phyloP scores from a whole-genome alignment of 768 basidiomycete species.

The Tylopilus intermedius region DNA sequence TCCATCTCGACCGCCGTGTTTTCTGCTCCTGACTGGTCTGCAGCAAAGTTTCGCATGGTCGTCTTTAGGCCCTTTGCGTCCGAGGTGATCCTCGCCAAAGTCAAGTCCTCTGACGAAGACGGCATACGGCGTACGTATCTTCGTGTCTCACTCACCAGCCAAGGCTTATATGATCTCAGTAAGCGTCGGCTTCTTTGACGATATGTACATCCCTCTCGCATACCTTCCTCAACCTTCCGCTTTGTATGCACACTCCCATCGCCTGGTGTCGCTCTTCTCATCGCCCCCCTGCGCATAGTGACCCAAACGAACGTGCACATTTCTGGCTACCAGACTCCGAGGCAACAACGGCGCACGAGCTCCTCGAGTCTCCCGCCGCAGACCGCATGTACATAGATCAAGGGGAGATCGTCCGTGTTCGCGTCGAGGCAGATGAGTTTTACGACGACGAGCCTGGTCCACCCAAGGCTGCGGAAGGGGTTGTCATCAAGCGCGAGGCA shows the following conservation, averaged over 20 bases:
- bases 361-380: slow-evolving; percentile 61
- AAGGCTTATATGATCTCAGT: slow-evolving; percentile 43
- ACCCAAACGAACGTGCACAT: slow-evolving; percentile 75
- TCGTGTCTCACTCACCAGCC: background rate
- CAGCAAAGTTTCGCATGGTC: slow-evolving; percentile 85
- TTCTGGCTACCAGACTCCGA: slow-evolving; percentile 74
- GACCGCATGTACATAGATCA: slow-evolving; percentile 80
- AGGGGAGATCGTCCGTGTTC: slow-evolving; percentile 69
- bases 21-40: slow-evolving; percentile 2
- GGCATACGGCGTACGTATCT: slow-evolving; percentile 70
- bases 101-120: slow-evolving; percentile 80
- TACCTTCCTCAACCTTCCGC: slow-evolving; percentile 79
- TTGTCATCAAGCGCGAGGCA: slow-evolving; percentile 47
- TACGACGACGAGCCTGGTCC: slow-evolving; percentile 85
- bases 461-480: slow-evolving; percentile 68
- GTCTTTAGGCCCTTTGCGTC: slow-evolving; percentile 88
- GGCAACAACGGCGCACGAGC: slow-evolving; percentile 47
- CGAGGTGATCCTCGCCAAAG: slow-evolving; percentile 86
- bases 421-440: slow-evolving; percentile 79
- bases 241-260: slow-evolving; percentile 49
- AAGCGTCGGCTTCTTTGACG: slow-evolving; percentile 88
- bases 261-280: background rate
- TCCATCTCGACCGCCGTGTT: background rate
- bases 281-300: slow-evolving; percentile 38
- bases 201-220: slow-evolving; percentile 76